Evolutionary conservation across 169 alveolate species (phyloP).

Genomic region (Plasmodium gallinaceum): DNA sequence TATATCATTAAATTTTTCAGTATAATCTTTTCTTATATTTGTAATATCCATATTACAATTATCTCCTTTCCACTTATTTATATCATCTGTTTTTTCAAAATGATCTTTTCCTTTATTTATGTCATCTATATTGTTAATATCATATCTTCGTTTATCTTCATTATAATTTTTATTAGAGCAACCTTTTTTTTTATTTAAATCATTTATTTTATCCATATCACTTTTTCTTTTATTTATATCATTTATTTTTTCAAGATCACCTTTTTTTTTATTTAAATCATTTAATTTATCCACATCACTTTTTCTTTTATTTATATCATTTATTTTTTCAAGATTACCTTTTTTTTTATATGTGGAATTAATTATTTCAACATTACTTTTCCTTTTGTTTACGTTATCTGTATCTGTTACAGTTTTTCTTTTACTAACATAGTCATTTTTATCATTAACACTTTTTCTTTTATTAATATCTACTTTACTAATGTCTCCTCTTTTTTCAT

Average conservation of each 20-base stretch:
- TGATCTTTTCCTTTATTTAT: no score
- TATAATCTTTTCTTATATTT: no score
- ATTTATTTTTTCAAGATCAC: neutral
- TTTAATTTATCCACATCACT: neutral
- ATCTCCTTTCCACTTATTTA: neutral
- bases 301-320: neutral
- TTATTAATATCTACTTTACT: neutral
- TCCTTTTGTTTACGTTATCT: neutral
- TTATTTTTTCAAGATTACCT: neutral
- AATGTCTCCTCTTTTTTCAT: neutral
- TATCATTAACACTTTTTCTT: neutral
- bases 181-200: neutral
- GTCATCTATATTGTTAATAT: slow-evolving; percentile 3
- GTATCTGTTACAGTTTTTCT: neutral
- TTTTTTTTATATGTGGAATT: neutral
- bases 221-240: neutral
- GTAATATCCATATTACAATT: neutral
- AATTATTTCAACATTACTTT: neutral
- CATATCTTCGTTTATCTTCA: neutral
- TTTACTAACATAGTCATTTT: neutral
- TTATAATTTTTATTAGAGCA: neutral
- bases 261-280: neutral
- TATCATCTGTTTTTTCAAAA: no score
- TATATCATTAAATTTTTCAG: no score
- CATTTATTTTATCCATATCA: neutral